phyloP scores from a whole-genome alignment of 768 basidiomycete genomes.

The Strobilomyces confusus region DNA sequence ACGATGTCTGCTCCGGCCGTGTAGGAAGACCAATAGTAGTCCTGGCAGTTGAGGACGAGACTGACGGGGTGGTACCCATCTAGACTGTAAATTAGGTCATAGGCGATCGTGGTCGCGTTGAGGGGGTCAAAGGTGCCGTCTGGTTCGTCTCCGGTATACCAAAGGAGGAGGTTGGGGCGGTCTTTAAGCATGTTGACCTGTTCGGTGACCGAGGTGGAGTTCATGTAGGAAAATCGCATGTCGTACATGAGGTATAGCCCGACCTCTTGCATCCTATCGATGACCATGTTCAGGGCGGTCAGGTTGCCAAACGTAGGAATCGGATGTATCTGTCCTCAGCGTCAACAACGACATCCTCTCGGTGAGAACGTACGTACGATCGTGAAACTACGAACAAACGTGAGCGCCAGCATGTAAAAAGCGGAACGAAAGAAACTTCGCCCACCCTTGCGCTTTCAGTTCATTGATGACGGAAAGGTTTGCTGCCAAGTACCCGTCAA shows the following conservation, averaged over 20 bases:
- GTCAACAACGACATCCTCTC: not conserved
- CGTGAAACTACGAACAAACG: conserved; percentile 5
- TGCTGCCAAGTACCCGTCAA: conserved; percentile 28
- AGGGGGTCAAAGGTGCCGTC: conserved; percentile 69
- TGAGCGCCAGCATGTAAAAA: not conserved
- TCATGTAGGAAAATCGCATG: conserved; percentile 72
- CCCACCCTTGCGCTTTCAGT: conserved; percentile 33
- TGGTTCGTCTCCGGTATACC: conserved; percentile 75
- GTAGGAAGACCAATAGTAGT: conserved; percentile 60
- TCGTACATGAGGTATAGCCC: conserved; percentile 79
- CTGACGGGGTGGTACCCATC: conserved; percentile 69
- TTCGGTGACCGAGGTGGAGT: conserved; percentile 54
- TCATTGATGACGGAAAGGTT: conserved; percentile 28
- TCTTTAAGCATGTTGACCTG: conserved; percentile 69
- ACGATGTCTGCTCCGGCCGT: conserved; percentile 65
- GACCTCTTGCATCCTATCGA: conserved; percentile 70
- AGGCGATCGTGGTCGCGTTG: conserved; percentile 46
- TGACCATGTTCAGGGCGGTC: conserved; percentile 50
- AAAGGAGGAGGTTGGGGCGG: conserved; percentile 63
- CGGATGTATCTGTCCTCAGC: conserved; percentile 53
- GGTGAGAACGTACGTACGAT: conserved; percentile 29
- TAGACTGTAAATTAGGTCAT: conserved; percentile 54
- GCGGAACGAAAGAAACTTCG: conserved; percentile 6
- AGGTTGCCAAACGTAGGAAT: conserved; percentile 62
- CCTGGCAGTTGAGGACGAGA: conserved; percentile 59